Base-by-base conservation (phyloP, 2,329 filamentous ascomycete species). In the Sarocladium strictum region DNA sequence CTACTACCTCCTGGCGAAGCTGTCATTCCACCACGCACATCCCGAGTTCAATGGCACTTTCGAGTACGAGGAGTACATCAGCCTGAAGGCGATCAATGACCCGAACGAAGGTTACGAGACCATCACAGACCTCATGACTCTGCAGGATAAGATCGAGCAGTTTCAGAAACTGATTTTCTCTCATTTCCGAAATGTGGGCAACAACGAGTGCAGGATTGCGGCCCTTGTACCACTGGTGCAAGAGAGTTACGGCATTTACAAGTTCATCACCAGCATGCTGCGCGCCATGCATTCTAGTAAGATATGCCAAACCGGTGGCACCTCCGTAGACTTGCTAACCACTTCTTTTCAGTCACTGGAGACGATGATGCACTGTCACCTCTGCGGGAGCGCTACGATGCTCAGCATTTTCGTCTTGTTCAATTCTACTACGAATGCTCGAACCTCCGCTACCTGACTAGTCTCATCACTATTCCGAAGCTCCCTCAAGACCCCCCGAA, bases 341-440 rank as follows among this genome's bases (percentile, higher is more conserved):
- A 14, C 1, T n/a, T 21, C 17, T 9, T n/a, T 17, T 15, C 33
- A 55, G 55, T 56, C 15, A 58, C 62, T 65, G 93, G 94, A 55
- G 94, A 99, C 64, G 89, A 95, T 59, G 94, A 97, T 57, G 93
- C 91, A 6, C 79, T 99, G 47, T 87, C 92, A 60, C 94, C 93
- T 1, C 81, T 99, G 6, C 86, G 93, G 55, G 83, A 86, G 58
- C 82, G 93, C 64, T 99, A 97, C 69, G 88, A 97, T 69, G 91
- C 94, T 14, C 94, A 97, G 66, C 94, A 99, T 70, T 93, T 97
- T 75, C 89, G 94, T 17, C 81, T 99, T 15, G 89, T 96, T 67
- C 94, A 95, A 66, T 99, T 97, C 73, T 99, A 99, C 74, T 97
- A 97, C 72, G 94, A 99, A 73, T 99, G 94, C 72, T 97, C 94